Base-by-base conservation (phyloP, 1,284 basidiomycete genomes). In the Sphaerobolus stellatus region DNA sequence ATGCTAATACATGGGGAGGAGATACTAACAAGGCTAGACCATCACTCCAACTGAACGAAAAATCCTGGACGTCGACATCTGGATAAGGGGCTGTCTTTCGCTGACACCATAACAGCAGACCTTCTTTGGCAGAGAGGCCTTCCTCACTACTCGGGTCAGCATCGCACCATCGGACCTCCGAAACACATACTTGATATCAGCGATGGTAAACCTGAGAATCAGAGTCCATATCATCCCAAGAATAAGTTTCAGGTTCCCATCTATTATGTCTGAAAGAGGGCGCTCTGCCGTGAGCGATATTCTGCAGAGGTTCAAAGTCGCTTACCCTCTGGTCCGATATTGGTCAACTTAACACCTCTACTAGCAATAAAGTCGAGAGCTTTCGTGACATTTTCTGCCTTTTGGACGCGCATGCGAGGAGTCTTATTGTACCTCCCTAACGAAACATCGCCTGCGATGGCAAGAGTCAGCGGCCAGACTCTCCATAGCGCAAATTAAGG, bases 161-260 rank as follows among this genome's bases (percentile, higher is more conserved):
- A 43, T 24, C 2, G 33, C 18, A 18, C 28, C 7, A 36, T 27
- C 18, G 41, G 4, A 11, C 16, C 6, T 5, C 6, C 9, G 22
- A 11, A 22, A 43, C 50, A 47, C 47, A 30, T 44, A 94, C 92
- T 86, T 96, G 75, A 99, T 98, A 65, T 96, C 94, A 16, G 96
- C 94, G 61, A 99, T 98, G 24, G 95, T 97, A 71, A 98, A 99
- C 3, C 94, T 87, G 30, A 97, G 80, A 67, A 99, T 96, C 36
- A 99, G 81, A 0, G 94, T 97, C 96, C 96, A 99, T 63, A 99
- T 98, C 92, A 98, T 95, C 31, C 96, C 96, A 16, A 99, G 82
- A 51, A 97, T 98, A 54, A 99, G 88, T 71, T 99, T 99, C 58
- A 96, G 73, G 69, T 98, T 98, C 27, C 95, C 95, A 68, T 99